phyloP scores from a whole-genome alignment of 805 yeast genomes.

The Komagataella mondaviorum region DNA sequence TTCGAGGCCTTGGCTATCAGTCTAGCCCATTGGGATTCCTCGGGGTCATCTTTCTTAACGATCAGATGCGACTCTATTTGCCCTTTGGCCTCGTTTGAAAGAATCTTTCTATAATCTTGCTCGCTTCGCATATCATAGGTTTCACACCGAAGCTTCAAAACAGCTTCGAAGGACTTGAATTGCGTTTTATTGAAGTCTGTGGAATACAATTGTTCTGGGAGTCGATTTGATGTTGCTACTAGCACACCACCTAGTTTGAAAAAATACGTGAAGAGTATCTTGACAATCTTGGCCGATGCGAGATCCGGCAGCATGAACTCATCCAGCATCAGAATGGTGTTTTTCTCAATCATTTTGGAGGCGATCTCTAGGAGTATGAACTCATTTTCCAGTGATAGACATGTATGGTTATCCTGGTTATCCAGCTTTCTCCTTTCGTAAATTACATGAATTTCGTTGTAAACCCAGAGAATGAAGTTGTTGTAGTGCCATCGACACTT shows the following conservation, averaged over 20 bases:
- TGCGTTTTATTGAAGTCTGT: constrained; percentile 47
- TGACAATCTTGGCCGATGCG: constrained; percentile 58
- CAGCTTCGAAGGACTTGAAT: constrained; percentile 40
- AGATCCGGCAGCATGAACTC: constrained; percentile 72
- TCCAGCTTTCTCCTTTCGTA: constrained; percentile 25
- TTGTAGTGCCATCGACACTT: constrained; percentile 64
- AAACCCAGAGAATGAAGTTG: constrained; percentile 58
- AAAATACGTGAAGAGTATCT: constrained; percentile 50
- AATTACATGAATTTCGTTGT: constrained; percentile 43
- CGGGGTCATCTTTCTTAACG: constrained; percentile 13
- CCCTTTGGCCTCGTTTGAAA: constrained; percentile 11
- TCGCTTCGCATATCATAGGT: constrained; percentile 47
- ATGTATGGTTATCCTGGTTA: constrained; percentile 18
- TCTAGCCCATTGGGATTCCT: constrained; percentile 20
- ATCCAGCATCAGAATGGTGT: constrained; percentile 49
- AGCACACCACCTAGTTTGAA: constrained; percentile 65
- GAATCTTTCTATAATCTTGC: constrained; percentile 37
- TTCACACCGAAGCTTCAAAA: constrained; percentile 45
- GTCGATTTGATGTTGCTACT: constrained; percentile 60
- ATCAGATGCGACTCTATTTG: constrained; percentile 18
- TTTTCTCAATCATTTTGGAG: constrained; percentile 41
- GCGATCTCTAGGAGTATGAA: constrained; percentile 56
- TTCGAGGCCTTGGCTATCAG: constrained; percentile 12
- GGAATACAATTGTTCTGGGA: constrained; percentile 61
- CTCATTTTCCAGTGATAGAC: constrained; percentile 39